Evolutionary conservation across 2,329 filamentous ascomycete species (phyloP).

Genomic region (Fusarium irregulare): DNA sequence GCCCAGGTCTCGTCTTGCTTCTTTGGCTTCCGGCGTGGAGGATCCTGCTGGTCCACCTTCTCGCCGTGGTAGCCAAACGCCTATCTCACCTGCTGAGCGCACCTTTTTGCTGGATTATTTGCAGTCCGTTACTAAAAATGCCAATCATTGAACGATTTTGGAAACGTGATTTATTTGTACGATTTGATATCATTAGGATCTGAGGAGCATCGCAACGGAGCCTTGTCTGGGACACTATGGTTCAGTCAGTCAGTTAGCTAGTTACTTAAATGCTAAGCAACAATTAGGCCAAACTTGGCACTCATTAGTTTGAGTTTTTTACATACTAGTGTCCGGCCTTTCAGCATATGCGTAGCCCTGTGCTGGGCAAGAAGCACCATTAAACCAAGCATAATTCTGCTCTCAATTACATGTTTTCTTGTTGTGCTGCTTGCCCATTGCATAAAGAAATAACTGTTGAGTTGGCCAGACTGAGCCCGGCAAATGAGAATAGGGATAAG

Average conservation of each 20-base stretch:
- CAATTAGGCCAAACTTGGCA: conserved; percentile 4
- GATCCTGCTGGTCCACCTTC: conserved; percentile 48
- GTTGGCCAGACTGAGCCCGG: neutral
- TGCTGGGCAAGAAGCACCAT: neutral
- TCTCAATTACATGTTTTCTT: neutral
- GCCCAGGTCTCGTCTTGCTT: conserved; percentile 55
- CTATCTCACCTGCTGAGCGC: conserved; percentile 76
- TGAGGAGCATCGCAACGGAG: conserved; percentile 35
- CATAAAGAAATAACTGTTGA: neutral
- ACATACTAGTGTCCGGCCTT: neutral
- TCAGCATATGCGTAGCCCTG: neutral
- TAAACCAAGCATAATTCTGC: neutral
- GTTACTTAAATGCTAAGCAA: conserved; percentile 17
- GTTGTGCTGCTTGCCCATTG: neutral
- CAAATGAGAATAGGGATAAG: neutral
- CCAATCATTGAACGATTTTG: conserved; percentile 45
- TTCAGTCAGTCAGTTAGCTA: conserved; percentile 16
- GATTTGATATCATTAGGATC: conserved; percentile 35
- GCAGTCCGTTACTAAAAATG: conserved; percentile 62
- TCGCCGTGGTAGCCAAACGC: conserved; percentile 62
- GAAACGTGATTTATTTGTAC: conserved; percentile 26
- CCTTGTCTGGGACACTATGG: conserved; percentile 29
- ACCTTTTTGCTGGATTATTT: conserved; percentile 82
- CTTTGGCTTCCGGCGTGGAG: conserved; percentile 56
- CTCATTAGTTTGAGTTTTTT: conserved; percentile 1